Conservation (phyloP, 768 basidiomycete species). For the Zangia roseola region DNA sequence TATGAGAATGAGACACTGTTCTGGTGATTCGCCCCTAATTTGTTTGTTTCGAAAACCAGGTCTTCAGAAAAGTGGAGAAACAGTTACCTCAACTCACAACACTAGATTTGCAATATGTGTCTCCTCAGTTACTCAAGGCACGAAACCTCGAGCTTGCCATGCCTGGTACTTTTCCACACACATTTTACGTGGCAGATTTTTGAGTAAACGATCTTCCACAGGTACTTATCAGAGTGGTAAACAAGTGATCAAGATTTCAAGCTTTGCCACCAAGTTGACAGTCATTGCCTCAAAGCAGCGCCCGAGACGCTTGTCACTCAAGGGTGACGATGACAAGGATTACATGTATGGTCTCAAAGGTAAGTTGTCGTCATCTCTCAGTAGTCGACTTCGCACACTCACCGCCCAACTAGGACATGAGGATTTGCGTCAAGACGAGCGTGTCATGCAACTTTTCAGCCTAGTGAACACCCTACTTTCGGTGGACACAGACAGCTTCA, state of each 20-base stretch:
- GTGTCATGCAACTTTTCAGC: constrained; percentile 98
- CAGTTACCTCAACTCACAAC: constrained; percentile 85
- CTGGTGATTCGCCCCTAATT: background rate
- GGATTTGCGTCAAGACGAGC: constrained; percentile 97
- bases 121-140: constrained; percentile 85
- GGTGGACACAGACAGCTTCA: constrained; percentile 93
- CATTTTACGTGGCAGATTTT: background rate
- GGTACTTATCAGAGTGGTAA: constrained; percentile 93
- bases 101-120: constrained; percentile 95
- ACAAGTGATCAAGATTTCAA: constrained; percentile 74
- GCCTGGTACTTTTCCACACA: constrained; percentile 57
- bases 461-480: constrained; percentile 93
- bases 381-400: background rate
- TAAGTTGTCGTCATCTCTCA: constrained; percentile 19
- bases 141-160: constrained; percentile 93
- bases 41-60: constrained; percentile 41
- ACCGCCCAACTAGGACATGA: constrained; percentile 71
- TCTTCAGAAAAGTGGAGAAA: constrained; percentile 96
- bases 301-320: constrained; percentile 82
- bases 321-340: constrained; percentile 89
- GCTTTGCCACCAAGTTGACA: constrained; percentile 85
- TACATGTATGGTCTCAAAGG: constrained; percentile 94
- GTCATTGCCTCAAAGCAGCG: constrained; percentile 98
- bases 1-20: constrained; percentile 35
- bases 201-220: constrained; percentile 24